These are phyloP conservation scores for Candida sanyaensis DNA, from an alignment of 1,139 yeast genomes.

Conservation along the genomic window DNA sequence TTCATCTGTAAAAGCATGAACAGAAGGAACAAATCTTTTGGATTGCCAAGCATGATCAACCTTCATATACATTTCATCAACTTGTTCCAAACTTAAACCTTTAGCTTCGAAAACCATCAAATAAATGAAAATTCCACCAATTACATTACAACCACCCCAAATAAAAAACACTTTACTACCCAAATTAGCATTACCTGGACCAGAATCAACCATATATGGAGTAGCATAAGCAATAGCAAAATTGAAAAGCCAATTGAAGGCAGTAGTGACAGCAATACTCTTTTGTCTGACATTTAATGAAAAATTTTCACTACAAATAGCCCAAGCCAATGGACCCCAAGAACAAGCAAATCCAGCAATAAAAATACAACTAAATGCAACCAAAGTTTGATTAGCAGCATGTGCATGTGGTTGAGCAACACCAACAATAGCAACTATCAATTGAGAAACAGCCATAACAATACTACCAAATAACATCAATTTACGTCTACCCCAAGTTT, in stretches of 20 bases:
- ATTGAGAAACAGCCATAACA: conserved; percentile 65
- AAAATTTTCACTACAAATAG: conserved; percentile 65
- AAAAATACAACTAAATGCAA: conserved; percentile 66
- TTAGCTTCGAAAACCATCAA: conserved; percentile 73
- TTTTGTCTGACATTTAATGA: conserved; percentile 68
- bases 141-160: conserved; percentile 54
- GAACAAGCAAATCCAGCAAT: conserved; percentile 70
- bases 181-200: conserved; percentile 60
- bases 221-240: conserved; percentile 70
- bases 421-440: conserved; percentile 71
- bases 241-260: conserved; percentile 74
- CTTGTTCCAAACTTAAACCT: conserved; percentile 74
- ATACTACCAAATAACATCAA: conserved; percentile 53
- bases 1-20: conserved; percentile 34
- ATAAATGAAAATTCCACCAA: conserved; percentile 56
- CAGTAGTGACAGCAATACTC: conserved; percentile 66
- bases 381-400: conserved; percentile 57
- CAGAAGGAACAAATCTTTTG: conserved; percentile 29
- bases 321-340: conserved; percentile 80
- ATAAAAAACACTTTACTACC: conserved; percentile 70
- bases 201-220: conserved; percentile 65
- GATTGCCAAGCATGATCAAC: conserved; percentile 39
- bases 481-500: conserved; percentile 39
- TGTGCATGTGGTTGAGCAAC: conserved; percentile 32
- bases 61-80: conserved; percentile 44